Percentiles rank a stretch among this genome's conserved stretches.
These are phyloP conservation scores for Penicillium waksmanii DNA, from an alignment of 495 filamentous ascomycete species.

Conservation along the genomic window DNA sequence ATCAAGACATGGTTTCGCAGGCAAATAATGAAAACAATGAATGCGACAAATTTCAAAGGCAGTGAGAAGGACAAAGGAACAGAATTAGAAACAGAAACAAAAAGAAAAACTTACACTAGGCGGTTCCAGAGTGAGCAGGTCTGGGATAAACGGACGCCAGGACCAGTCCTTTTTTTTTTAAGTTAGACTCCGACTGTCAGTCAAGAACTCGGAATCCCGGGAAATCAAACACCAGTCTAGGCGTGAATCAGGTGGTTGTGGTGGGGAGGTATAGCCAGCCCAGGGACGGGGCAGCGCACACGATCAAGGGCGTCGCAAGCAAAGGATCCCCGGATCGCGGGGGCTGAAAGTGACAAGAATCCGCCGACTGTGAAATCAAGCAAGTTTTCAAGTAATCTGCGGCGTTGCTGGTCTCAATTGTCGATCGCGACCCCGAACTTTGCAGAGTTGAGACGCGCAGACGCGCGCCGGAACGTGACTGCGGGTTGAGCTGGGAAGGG, in stretches of 20 bases:
- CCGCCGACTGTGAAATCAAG: not conserved
- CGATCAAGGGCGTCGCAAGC: not conserved
- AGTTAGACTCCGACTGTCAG: not conserved
- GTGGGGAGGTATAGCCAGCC: slow-evolving; percentile 2
- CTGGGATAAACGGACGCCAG: not conserved
- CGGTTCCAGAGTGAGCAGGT: not conserved
- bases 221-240: not conserved
- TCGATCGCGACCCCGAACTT: slow-evolving; percentile 26
- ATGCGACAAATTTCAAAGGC: not conserved
- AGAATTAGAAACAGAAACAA: not conserved
- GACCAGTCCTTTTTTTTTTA: not conserved
- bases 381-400: not conserved
- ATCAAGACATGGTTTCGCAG: not conserved
- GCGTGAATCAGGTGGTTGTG: not conserved
- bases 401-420: slow-evolving; percentile 6
- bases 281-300: not conserved
- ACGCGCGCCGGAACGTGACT: slow-evolving; percentile 36
- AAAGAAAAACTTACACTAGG: not conserved
- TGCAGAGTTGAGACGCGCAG: slow-evolving; percentile 30
- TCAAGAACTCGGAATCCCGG: not conserved
- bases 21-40: not conserved
- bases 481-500: not conserved
- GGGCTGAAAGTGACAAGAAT: not conserved
- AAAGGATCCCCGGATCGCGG: not conserved
- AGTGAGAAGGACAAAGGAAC: not conserved